phyloP scores from a whole-genome alignment of 2,329 filamentous ascomycete genomes.

The Macrophomina pseudophaseolina region DNA sequence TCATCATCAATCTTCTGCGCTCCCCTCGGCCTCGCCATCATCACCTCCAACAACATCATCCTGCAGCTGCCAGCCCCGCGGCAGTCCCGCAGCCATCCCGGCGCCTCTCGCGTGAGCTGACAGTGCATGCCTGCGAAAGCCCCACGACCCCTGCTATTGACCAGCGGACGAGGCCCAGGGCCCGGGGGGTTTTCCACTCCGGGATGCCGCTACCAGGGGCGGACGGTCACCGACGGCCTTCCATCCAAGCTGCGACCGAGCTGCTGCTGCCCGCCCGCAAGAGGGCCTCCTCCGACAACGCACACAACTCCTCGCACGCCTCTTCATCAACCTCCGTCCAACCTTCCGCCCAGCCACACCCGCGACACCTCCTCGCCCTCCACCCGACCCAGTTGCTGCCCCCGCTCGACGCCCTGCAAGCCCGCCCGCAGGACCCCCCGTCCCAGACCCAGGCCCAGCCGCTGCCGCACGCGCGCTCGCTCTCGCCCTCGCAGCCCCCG shows the following conservation, averaged over 20 bases:
- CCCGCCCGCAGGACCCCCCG: neutral
- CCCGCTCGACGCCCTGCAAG: neutral
- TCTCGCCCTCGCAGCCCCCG: neutral
- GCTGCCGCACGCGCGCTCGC: neutral
- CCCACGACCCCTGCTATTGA: constrained; percentile 19
- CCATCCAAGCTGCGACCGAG: constrained; percentile 15
- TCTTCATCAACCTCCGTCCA: constrained; percentile 5
- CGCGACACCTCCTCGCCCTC: neutral
- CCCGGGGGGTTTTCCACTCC: constrained; percentile 1
- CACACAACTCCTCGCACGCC: neutral
- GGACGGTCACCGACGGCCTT: constrained; percentile 9
- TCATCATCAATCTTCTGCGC: neutral
- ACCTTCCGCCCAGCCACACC: neutral
- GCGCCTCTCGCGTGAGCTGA: constrained; percentile 14
- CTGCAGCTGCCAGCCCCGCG: constrained; percentile 1
- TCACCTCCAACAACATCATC: neutral
- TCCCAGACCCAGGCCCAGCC: neutral
- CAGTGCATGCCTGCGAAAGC: constrained; percentile 6
- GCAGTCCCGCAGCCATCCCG: constrained; percentile 15
- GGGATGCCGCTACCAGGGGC: constrained; percentile 17
- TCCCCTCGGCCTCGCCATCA: neutral
- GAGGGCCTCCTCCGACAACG: constrained; percentile 9
- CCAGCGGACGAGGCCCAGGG: constrained; percentile 1
- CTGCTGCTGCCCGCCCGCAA: constrained; percentile 10
- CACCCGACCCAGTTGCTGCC: neutral